These are phyloP conservation scores for Rosa rugosa DNA, from an alignment of 306 rosid species.

Conservation along the genomic window DNA sequence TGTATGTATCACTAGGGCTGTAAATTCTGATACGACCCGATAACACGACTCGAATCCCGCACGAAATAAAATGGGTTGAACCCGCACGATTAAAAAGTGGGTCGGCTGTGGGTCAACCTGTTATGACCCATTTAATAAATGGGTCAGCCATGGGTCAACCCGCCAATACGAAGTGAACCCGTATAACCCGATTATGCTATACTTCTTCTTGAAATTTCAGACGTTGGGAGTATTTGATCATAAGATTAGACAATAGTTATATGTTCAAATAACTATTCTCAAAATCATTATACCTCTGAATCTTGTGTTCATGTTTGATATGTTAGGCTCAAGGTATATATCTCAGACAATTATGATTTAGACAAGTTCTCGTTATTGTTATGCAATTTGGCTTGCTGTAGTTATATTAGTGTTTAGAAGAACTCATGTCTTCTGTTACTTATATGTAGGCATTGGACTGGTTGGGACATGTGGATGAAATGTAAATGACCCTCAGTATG, in stretches of 20 bases:
- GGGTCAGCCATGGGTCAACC: too few species aligned
- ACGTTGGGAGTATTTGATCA: too few species aligned
- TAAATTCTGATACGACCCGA: too few species aligned
- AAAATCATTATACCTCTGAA: background rate
- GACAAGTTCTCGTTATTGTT: background rate
- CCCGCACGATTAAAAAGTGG: too few species aligned
- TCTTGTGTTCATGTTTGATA: background rate
- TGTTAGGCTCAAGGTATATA: conserved; percentile 13
- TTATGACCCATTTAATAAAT: too few species aligned
- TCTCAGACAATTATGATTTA: background rate
- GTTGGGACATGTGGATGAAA: conserved; percentile 83
- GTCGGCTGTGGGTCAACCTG: too few species aligned
- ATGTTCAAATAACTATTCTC: background rate
- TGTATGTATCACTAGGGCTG: too few species aligned
- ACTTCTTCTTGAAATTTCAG: too few species aligned
- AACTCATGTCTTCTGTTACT: conserved; percentile 3
- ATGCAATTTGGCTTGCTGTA: conserved; percentile 24
- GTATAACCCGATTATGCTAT: too few species aligned
- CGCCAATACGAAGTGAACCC: too few species aligned
- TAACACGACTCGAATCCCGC: too few species aligned
- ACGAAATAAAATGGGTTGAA: too few species aligned
- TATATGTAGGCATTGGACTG: conserved; percentile 80
- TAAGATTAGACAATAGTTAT: background rate
- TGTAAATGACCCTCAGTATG: conserved; percentile 95
- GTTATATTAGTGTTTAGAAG: conserved; percentile 7